Conservation (phyloP, 495 filamentous ascomycete genomes). For the Aspergillus nidulans region DNA sequence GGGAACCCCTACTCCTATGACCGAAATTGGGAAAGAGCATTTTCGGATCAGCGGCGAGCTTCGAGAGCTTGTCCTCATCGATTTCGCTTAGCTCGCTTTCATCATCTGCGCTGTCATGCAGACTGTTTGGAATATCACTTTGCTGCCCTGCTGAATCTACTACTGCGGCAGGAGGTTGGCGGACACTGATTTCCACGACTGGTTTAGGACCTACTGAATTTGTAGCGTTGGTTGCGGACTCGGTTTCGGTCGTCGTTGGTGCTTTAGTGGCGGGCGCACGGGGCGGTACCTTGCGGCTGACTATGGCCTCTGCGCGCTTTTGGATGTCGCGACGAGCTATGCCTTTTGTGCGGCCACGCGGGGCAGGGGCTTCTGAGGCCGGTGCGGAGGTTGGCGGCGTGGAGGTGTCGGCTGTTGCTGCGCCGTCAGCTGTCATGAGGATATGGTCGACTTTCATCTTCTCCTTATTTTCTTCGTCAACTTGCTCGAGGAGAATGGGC, state of each 20-base stretch:
- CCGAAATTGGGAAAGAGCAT: slow-evolving; percentile 35
- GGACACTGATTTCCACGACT: slow-evolving; percentile 7
- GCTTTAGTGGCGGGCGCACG: slow-evolving; percentile 28
- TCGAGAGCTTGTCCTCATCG: slow-evolving; percentile 48
- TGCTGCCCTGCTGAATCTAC: slow-evolving; percentile 20
- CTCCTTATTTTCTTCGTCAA: slow-evolving; percentile 49
- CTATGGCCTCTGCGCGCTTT: slow-evolving; percentile 56
- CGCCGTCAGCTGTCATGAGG: slow-evolving; percentile 37
- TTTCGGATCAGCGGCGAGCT: slow-evolving; percentile 28
- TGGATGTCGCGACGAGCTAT: slow-evolving; percentile 61
- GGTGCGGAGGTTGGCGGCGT: slow-evolving; percentile 32
- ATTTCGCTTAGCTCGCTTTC: slow-evolving; percentile 78
- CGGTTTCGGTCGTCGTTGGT: slow-evolving; percentile 21
- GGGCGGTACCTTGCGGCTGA: slow-evolving; percentile 39
- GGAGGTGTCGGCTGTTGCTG: slow-evolving; percentile 32
- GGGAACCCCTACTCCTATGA: slow-evolving; percentile 21
- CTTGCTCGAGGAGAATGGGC: slow-evolving; percentile 42
- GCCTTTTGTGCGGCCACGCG: slow-evolving; percentile 52
- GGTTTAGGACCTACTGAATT: slow-evolving; percentile 18
- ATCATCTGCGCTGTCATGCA: slow-evolving; percentile 74
- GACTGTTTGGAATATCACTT: slow-evolving; percentile 50
- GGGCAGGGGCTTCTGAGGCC: slow-evolving; percentile 38
- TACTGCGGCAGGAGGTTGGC: slow-evolving; percentile 15
- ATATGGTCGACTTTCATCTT: slow-evolving; percentile 59
- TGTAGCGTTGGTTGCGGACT: slow-evolving; percentile 11